phyloP scores from a whole-genome alignment of 768 basidiomycete species.

The Naganishia vaughanmartiniae region DNA sequence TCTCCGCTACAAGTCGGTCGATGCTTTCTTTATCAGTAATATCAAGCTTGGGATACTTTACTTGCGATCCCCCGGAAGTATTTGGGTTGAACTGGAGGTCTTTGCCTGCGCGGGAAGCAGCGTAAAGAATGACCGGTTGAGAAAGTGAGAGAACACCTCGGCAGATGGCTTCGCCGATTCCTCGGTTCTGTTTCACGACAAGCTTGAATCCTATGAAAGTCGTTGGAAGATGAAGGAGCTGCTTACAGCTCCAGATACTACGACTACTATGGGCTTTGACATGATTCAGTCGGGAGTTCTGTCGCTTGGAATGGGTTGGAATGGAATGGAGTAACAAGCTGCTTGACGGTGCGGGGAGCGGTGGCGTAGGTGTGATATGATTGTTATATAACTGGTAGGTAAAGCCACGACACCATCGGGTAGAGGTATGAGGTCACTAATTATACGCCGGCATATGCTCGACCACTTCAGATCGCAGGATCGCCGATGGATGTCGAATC shows the following conservation, averaged over 20 bases:
- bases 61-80: not conserved
- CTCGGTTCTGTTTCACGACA: conserved; percentile 24
- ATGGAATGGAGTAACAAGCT: too few relatives aligned
- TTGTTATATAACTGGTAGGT: too few relatives aligned
- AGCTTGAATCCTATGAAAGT: not conserved
- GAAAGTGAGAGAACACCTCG: conserved; percentile 24
- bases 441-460: too few relatives aligned
- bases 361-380: too few relatives aligned
- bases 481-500: too few relatives aligned
- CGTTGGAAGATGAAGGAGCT: not conserved
- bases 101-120: conserved; percentile 24
- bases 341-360: too few relatives aligned
- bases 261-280: conserved; percentile 22
- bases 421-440: too few relatives aligned
- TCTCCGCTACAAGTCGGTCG: conserved; percentile 9
- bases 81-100: conserved; percentile 15
- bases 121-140: conserved; percentile 24
- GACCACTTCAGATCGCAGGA: too few relatives aligned
- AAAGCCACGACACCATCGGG: too few relatives aligned
- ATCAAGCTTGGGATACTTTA: conserved; percentile 26
- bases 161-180: conserved; percentile 29
- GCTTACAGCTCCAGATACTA: conserved; percentile 31
- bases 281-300: conserved; percentile 5
- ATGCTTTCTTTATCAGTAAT: conserved; percentile 20
- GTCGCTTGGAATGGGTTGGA: too few relatives aligned